These are phyloP conservation scores for Curvularia sp. DNA, from an alignment of 2,329 filamentous ascomycete species.

Conservation along the genomic window DNA sequence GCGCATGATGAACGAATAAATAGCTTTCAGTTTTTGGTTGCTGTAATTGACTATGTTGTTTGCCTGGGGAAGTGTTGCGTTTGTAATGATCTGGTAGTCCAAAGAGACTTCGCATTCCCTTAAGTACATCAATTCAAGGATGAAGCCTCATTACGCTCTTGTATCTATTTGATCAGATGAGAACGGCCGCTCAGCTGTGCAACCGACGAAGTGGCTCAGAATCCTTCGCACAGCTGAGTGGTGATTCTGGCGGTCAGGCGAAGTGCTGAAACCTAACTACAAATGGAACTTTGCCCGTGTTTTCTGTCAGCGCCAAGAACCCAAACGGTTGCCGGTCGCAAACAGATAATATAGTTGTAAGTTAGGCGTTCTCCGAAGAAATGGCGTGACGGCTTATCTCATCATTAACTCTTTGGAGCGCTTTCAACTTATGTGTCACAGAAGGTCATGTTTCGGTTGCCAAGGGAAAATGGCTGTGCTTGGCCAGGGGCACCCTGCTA, in stretches of 20 bases:
- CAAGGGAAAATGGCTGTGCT: not conserved
- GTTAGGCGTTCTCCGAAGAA: no score
- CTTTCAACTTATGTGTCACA: no score
- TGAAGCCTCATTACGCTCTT: not conserved
- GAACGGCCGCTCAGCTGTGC: not conserved
- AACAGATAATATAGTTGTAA: no score
- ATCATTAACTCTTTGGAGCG: no score
- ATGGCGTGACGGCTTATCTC: no score
- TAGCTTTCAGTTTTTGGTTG: not conserved
- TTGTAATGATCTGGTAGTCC: not conserved
- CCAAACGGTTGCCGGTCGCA: not conserved
- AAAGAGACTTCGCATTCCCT: not conserved
- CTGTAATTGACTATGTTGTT: not conserved
- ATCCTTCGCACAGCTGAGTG: not conserved
- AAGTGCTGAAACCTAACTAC: not conserved
- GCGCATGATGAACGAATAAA: not conserved
- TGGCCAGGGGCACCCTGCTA: not conserved
- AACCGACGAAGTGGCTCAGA: not conserved
- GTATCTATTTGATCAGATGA: not conserved
- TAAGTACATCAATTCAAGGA: not conserved
- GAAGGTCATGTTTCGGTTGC: not conserved
- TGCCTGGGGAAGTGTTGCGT: not conserved
- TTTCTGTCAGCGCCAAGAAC: not conserved
- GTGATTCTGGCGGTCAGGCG: not conserved
- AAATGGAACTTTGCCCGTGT: not conserved